Evolutionary conservation across 1,284 basidiomycete genomes (phyloP).

Genomic region (Sporisorium sorghi): DNA sequence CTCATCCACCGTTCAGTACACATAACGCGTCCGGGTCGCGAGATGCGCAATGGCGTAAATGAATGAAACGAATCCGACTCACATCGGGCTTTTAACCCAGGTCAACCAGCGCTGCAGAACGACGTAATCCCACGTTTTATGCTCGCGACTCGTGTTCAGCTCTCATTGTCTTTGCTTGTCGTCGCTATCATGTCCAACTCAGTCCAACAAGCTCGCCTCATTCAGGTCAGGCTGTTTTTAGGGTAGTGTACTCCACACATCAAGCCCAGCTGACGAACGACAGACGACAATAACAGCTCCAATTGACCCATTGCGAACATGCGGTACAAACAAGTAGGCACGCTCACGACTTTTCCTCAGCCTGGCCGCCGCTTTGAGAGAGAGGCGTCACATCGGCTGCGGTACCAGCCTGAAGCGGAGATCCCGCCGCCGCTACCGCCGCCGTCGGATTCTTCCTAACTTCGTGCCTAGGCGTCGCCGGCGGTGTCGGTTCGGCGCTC

Average conservation of each 20-base stretch:
- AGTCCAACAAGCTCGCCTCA: background rate
- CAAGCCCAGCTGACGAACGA: background rate
- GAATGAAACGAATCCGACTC: background rate
- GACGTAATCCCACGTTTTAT: constrained; percentile 9
- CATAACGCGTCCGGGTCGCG: constrained; percentile 1
- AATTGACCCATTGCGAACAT: constrained; percentile 1
- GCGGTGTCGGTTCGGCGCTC: constrained; percentile 55
- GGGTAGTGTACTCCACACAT: no score
- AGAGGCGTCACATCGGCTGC: no score
- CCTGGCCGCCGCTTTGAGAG: no score
- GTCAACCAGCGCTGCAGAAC: background rate
- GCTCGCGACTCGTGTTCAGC: background rate
- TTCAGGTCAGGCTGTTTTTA: no score
- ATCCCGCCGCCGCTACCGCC: background rate
- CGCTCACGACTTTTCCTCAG: no score
- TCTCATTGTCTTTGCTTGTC: background rate
- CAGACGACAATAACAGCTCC: background rate
- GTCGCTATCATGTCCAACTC: background rate
- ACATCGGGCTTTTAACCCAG: background rate
- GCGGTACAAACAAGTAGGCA: no score
- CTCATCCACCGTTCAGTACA: background rate
- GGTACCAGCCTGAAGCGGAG: no score
- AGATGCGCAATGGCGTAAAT: constrained; percentile 26
- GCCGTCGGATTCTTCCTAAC: constrained; percentile 16
- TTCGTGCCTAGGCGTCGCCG: constrained; percentile 37